Base-by-base conservation (phyloP, 208 protist species). In the Hexamita inflata region DNA sequence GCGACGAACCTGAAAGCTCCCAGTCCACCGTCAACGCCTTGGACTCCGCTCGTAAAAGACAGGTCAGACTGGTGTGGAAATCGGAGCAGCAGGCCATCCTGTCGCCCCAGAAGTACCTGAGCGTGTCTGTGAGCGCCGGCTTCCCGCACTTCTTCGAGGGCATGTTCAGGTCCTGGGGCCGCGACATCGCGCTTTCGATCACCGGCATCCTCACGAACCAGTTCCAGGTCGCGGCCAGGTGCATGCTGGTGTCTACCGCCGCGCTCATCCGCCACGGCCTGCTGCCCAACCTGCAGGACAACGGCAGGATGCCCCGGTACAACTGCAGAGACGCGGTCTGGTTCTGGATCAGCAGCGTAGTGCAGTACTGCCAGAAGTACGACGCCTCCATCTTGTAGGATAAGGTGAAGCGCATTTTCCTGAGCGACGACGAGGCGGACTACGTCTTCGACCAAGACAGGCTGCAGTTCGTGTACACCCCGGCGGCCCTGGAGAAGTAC, bases 201-300 rank as follows among this genome's bases (percentile, higher is more conserved):
- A 62, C 82, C 34, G 88, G 87, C 35, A 32, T 89, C 0, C 35
- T 90, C 0, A 59, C 81, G 0, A 86, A 84, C 1, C 70, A 78
- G 53, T 19, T 7, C 7, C 64, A n/a, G 7, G 38, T 75, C 77
- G 81, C 81, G 2, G 85, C 86, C 0, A 70, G 62, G 30, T 26
- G 82, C 13, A 64, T 86, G 0, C 77, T 88, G 0, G 32, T 82
- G 35, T 64, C 42, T 24, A 84, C 40, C 53, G 81, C 59, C 11
- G 13, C n/a, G 15, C 32, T 73, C 19, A 15, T 81, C 2, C 53
- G 86, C 19, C 87, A 89, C 65, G 88, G 88, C 29, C 59, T 91
- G 0, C 83, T 91, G 30, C 88, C 88, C 1, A 91, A 91, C 74
- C 74, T 91, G 39, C 60, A 89, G 15, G 85, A 89, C 80, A 59